phyloP scores from a whole-genome alignment of 768 basidiomycete species.

The Porpolomopsis calyptriformis region DNA sequence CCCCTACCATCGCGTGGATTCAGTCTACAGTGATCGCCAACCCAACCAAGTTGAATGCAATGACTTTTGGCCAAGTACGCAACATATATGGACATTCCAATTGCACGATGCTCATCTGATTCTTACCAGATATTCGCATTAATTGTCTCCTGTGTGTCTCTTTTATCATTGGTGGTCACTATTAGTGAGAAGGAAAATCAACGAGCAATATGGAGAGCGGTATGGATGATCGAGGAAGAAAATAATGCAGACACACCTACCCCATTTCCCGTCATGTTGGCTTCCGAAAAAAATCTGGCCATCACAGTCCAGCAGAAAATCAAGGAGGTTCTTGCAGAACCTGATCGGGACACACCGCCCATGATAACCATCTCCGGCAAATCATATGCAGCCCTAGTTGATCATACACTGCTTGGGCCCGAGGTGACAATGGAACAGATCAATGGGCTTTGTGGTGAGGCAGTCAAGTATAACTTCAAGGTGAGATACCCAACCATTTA shows the following conservation, averaged over 20 bases:
- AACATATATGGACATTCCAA: not conserved
- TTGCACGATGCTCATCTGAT: not conserved
- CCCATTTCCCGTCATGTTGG: not conserved
- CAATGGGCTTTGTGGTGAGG: slow-evolving; percentile 37
- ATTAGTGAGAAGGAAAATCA: not conserved
- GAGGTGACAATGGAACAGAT: slow-evolving; percentile 37
- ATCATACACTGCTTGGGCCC: slow-evolving; percentile 42
- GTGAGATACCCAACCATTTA: slow-evolving; percentile 15
- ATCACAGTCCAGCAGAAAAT: not conserved
- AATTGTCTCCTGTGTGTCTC: not conserved
- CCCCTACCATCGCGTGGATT: not conserved
- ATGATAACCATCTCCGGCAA: not conserved
- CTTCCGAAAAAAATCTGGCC: not conserved
- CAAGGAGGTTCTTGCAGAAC: not conserved
- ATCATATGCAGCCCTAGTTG: slow-evolving; percentile 16
- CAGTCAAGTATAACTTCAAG: slow-evolving; percentile 38
- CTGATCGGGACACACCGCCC: not conserved
- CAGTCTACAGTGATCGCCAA: not conserved
- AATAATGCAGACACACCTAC: not conserved
- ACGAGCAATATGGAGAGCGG: not conserved
- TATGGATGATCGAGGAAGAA: not conserved
- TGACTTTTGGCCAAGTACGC: not conserved
- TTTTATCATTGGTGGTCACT: not conserved
- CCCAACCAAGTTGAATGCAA: not conserved
- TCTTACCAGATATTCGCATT: not conserved